phyloP scores from a whole-genome alignment of 2,329 filamentous ascomycete species.

The Fusarium heterosporum region DNA sequence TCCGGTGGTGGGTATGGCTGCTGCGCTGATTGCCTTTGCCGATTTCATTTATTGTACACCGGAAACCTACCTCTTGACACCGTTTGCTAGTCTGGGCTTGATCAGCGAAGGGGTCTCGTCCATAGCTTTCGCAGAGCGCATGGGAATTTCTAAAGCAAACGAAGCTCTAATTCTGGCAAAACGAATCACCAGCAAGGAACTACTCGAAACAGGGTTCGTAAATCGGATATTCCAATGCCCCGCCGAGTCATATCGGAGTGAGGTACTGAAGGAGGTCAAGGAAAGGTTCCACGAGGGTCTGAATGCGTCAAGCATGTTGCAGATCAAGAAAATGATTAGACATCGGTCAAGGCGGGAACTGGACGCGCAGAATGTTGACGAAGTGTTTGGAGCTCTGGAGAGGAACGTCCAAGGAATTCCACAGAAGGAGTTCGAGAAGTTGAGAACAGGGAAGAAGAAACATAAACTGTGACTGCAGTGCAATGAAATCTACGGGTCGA shows the following conservation, averaged over 20 bases:
- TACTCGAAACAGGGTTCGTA: neutral
- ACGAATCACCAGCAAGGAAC: neutral
- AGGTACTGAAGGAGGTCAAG: conserved; percentile 1
- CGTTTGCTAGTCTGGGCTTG: neutral
- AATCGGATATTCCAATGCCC: neutral
- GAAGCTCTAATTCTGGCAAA: neutral
- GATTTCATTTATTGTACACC: conserved; percentile 3
- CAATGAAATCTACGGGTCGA: neutral
- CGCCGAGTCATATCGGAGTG: neutral
- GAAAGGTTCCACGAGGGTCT: conserved; percentile 1
- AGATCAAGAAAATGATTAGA: conserved; percentile 5
- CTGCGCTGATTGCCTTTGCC: neutral
- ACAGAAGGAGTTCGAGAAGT: neutral
- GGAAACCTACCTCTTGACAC: neutral
- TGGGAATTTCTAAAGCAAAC: neutral
- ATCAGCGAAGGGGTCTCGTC: neutral
- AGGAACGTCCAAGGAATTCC: conserved; percentile 1
- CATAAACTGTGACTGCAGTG: neutral
- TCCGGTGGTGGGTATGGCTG: conserved; percentile 5
- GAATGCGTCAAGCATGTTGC: conserved; percentile 3
- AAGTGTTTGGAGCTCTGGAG: neutral
- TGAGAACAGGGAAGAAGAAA: neutral
- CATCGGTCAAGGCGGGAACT: neutral
- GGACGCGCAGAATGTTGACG: conserved; percentile 2
- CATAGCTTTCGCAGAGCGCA: neutral